Evolutionary conservation across 805 yeast species (phyloP).

Genomic region (Wickerhamiella occidentalis): DNA sequence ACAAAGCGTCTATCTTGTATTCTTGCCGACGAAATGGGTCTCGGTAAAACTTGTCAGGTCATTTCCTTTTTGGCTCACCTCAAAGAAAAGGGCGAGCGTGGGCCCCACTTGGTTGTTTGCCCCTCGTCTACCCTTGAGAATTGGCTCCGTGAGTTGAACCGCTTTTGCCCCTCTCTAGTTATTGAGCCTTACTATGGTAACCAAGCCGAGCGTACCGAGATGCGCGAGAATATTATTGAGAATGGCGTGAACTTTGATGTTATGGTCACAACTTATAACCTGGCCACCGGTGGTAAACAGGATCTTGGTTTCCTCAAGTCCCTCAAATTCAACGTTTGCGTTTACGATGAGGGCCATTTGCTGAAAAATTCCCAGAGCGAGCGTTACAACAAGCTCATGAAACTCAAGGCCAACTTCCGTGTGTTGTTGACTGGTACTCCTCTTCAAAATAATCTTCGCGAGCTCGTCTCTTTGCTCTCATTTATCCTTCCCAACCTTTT

Average conservation of each 20-base stretch:
- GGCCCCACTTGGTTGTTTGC: constrained; percentile 89
- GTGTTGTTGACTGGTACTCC: constrained; percentile 93
- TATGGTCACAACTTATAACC: constrained; percentile 82
- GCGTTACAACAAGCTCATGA: constrained; percentile 78
- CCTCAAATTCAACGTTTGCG: constrained; percentile 71
- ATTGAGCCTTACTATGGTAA: constrained; percentile 94
- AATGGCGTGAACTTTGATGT: constrained; percentile 59
- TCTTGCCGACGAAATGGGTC: constrained; percentile 94
- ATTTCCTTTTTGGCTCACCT: constrained; percentile 82
- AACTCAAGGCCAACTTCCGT: constrained; percentile 70
- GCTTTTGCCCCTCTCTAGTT: constrained; percentile 66
- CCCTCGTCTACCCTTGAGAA: constrained; percentile 95
- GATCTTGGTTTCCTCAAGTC: constrained; percentile 70
- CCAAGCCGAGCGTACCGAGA: constrained; percentile 69
- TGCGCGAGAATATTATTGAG: constrained; percentile 54
- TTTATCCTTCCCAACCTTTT: constrained; percentile 81
- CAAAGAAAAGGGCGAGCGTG: constrained; percentile 50
- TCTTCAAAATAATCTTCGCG: constrained; percentile 81
- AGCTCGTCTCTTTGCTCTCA: constrained; percentile 77
- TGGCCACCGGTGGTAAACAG: constrained; percentile 75
- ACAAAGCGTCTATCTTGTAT: constrained; percentile 75
- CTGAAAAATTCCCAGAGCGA: constrained; percentile 81
- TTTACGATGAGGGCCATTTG: constrained; percentile 97
- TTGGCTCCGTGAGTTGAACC: constrained; percentile 89
- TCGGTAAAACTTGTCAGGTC: constrained; percentile 95